Evolutionary conservation across 23 red algal genomes (phyloP).

Genomic region (Chondrus crispus): DNA sequence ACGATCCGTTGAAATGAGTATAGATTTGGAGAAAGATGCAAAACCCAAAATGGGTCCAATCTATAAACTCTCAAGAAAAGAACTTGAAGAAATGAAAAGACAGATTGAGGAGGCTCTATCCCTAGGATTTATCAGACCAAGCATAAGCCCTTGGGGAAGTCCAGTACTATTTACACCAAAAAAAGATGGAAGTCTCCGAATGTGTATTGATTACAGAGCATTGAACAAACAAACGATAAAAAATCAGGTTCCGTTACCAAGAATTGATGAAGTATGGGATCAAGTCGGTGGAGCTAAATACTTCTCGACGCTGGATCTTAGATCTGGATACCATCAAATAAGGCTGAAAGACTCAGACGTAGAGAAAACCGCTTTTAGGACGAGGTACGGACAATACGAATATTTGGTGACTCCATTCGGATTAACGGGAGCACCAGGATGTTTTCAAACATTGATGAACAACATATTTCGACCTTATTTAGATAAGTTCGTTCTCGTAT

Average conservation of each 20-base stretch:
- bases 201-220: conserved; percentile 12
- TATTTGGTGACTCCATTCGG: neutral
- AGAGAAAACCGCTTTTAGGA: neutral
- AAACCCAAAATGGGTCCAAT: neutral
- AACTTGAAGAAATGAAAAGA: conserved; percentile 7
- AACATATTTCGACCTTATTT: conserved; percentile 13
- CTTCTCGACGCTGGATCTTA: neutral
- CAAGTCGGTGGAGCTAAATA: neutral
- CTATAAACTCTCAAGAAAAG: neutral
- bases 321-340: neutral
- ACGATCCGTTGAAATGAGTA: neutral
- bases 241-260: conserved; percentile 7
- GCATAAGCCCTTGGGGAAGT: conserved; percentile 13
- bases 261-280: conserved; percentile 17
- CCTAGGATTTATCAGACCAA: conserved; percentile 18
- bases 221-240: conserved; percentile 28
- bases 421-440: neutral
- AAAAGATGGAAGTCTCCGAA: conserved; percentile 2
- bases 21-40: neutral
- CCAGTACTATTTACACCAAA: neutral
- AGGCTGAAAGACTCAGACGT: neutral
- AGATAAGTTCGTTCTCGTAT: conserved; percentile 11
- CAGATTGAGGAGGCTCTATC: neutral
- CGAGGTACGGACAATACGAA: neutral
- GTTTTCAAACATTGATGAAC: conserved; percentile 3